These are phyloP conservation scores for Rasamsonia emersonii DNA, from an alignment of 2,329 filamentous ascomycete species.

Conservation along the genomic window DNA sequence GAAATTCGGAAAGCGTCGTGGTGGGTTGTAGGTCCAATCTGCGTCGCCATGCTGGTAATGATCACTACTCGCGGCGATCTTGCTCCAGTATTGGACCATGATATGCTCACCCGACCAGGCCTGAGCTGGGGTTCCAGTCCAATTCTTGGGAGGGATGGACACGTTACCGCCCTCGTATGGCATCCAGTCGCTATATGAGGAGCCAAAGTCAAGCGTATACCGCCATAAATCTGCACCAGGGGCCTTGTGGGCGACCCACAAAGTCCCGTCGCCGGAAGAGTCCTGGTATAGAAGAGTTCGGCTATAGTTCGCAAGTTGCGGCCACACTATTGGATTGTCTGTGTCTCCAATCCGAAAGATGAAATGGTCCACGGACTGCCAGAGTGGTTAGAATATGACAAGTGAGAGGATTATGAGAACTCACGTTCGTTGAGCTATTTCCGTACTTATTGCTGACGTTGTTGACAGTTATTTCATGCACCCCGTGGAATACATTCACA, in stretches of 20 bases:
- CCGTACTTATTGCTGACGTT: constrained; percentile 38
- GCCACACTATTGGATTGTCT: constrained; percentile 50
- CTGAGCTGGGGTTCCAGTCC: constrained; percentile 46
- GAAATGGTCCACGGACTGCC: constrained; percentile 44
- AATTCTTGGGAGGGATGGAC: constrained; percentile 36
- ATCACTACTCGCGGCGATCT: constrained; percentile 44
- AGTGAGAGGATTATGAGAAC: too few species aligned
- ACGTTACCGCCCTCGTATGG: constrained; percentile 40
- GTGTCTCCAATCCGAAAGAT: constrained; percentile 46
- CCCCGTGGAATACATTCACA: constrained; percentile 47
- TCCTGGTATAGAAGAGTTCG: constrained; percentile 33
- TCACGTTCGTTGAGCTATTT: constrained; percentile 20
- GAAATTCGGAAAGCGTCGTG: constrained; percentile 48
- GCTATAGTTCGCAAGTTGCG: constrained; percentile 46
- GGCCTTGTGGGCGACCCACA: constrained; percentile 45
- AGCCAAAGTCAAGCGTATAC: constrained; percentile 50
- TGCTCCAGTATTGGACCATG: constrained; percentile 52
- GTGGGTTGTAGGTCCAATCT: constrained; percentile 23
- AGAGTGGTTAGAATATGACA: too few species aligned
- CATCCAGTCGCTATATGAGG: constrained; percentile 47
- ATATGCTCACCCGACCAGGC: constrained; percentile 51
- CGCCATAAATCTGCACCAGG: constrained; percentile 51
- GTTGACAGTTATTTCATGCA: constrained; percentile 45
- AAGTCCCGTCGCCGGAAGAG: constrained; percentile 20
- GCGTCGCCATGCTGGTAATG: constrained; percentile 50